Evolutionary conservation across 805 yeast species (phyloP).

Genomic region (Kodamaea leandrae): DNA sequence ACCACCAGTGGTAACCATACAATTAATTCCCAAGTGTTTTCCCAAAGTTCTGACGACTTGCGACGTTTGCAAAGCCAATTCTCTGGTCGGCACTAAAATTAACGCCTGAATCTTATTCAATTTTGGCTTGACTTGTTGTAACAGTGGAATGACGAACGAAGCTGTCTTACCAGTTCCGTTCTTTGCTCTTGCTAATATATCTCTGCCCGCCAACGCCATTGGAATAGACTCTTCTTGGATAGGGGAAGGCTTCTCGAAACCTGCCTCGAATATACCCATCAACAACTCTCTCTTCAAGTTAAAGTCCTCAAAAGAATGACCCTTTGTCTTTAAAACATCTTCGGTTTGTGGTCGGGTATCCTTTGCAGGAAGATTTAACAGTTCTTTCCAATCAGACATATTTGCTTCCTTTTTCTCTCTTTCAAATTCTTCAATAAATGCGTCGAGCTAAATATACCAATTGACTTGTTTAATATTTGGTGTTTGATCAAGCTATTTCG

Average conservation of each 20-base stretch:
- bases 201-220: constrained; percentile 91
- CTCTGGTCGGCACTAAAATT: constrained; percentile 95
- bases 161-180: constrained; percentile 99
- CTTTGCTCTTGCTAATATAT: constrained; percentile 94
- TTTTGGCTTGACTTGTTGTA: constrained; percentile 86
- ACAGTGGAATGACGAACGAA: constrained; percentile 90
- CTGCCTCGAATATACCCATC: constrained; percentile 99
- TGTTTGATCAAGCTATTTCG: neutral
- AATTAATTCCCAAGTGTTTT: constrained; percentile 85
- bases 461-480: neutral
- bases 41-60: constrained; percentile 96
- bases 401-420: neutral
- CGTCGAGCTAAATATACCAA: neutral
- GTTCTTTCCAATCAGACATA: constrained; percentile 58
- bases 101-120: constrained; percentile 83
- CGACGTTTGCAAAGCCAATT: constrained; percentile 94
- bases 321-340: constrained; percentile 89
- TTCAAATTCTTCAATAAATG: neutral
- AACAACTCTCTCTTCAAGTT: constrained; percentile 85
- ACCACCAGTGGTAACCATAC: constrained; percentile 99
- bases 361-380: constrained; percentile 72
- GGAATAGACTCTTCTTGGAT: constrained; percentile 98
- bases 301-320: constrained; percentile 88
- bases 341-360: constrained; percentile 97
- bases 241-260: constrained; percentile 97